These are phyloP conservation scores for Trichosporon inkin DNA, from an alignment of 1,284 basidiomycete genomes.

Conservation along the genomic window DNA sequence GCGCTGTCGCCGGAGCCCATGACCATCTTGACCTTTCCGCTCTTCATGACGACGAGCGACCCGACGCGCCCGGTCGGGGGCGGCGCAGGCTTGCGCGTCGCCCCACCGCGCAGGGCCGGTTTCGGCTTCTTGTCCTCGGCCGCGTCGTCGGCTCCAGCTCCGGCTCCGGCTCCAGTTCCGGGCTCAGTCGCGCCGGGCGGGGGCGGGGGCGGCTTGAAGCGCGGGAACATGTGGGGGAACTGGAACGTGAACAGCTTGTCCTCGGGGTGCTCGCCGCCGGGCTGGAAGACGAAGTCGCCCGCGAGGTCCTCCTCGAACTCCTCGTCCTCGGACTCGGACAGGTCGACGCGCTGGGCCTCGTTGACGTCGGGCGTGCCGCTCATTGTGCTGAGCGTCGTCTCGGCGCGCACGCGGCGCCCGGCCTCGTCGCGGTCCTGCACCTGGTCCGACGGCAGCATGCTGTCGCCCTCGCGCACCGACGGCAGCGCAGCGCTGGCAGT, in stretches of 20 bases:
- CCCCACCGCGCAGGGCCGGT: conserved; percentile 23
- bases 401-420: conserved; percentile 34
- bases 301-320: conserved; percentile 79
- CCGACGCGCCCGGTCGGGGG: conserved; percentile 74
- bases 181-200: background rate
- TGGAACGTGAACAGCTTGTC: conserved; percentile 81
- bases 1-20: conserved; percentile 73
- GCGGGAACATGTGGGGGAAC: conserved; percentile 84
- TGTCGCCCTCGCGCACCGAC: conserved; percentile 33
- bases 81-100: conserved; percentile 40
- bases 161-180: background rate
- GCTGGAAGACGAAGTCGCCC: conserved; percentile 63
- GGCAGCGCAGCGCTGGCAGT: background rate
- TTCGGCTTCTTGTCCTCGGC: conserved; percentile 34
- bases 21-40: conserved; percentile 81
- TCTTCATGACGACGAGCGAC: conserved; percentile 73
- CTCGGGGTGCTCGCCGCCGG: conserved; percentile 55
- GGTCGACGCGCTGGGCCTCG: conserved; percentile 66
- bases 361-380: conserved; percentile 48
- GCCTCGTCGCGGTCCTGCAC: conserved; percentile 38
- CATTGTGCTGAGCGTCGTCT: conserved; percentile 33
- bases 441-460: conserved; percentile 38
- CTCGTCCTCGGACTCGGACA: conserved; percentile 79
- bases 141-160: conserved; percentile 8
- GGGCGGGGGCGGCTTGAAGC: conserved; percentile 53